phyloP scores from a whole-genome alignment of 768 basidiomycete species.

The Pleurotus tuoliensis region DNA sequence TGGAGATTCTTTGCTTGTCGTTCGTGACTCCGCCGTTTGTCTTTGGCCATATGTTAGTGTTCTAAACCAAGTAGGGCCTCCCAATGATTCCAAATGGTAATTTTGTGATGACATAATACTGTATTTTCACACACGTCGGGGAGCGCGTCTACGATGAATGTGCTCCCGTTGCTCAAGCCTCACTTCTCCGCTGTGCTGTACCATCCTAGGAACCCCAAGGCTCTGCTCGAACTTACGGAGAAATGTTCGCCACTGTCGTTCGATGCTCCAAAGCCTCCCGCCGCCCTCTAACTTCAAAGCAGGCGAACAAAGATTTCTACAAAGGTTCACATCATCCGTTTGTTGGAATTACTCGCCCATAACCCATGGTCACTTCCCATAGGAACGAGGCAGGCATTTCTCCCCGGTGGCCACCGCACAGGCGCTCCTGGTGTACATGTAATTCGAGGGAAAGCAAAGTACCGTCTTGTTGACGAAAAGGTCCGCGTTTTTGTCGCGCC shows the following conservation, averaged over 20 bases:
- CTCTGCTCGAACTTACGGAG: no score
- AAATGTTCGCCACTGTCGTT: constrained; percentile 68
- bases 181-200: no score
- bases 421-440: constrained; percentile 88
- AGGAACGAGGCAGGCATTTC: constrained; percentile 82
- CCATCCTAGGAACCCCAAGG: no score
- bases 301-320: constrained; percentile 94
- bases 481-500: constrained; percentile 85
- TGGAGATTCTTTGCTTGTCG: not conserved
- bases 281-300: constrained; percentile 76
- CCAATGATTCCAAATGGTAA: no score
- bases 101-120: no score
- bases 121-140: no score
- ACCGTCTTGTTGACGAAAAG: constrained; percentile 75
- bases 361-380: not conserved
- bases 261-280: constrained; percentile 82
- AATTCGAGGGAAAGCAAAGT: constrained; percentile 72
- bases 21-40: not conserved
- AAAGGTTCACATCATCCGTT: constrained; percentile 57
- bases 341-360: not conserved
- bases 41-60: not conserved
- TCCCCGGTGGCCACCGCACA: constrained; percentile 82
- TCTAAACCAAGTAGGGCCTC: no score
- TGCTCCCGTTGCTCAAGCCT: no score
- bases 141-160: no score